Evolutionary conservation across 495 filamentous ascomycete genomes (phyloP).

Genomic region (Xylaria sp.): DNA sequence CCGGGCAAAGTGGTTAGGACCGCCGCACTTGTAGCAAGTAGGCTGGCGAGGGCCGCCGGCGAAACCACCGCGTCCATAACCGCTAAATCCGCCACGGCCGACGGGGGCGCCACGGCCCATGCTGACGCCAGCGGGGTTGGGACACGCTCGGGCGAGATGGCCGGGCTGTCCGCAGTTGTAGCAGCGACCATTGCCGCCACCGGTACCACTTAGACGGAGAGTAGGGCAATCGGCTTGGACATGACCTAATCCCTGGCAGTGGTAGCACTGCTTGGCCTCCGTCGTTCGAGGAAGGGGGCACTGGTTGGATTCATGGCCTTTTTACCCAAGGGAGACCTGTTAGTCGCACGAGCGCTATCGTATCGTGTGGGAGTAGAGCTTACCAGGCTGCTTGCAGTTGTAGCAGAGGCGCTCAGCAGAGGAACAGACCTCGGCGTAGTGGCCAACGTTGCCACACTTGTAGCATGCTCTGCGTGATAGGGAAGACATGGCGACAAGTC

Average conservation of each 20-base stretch:
- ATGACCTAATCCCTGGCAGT: conserved; percentile 97
- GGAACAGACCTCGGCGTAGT: conserved; percentile 98
- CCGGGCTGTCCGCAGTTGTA: conserved; percentile 94
- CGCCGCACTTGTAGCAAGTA: conserved; percentile 99
- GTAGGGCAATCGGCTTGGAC: conserved; percentile 99
- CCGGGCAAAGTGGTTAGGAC: conserved; percentile 97
- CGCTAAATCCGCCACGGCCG: conserved; percentile 72
- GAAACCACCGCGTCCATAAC: conserved; percentile 72
- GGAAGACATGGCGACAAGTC: conserved; percentile 74
- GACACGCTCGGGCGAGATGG: conserved; percentile 89
- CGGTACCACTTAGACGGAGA: conserved; percentile 78
- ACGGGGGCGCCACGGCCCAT: conserved; percentile 70
- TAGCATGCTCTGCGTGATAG: conserved; percentile 98
- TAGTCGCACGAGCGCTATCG: neutral
- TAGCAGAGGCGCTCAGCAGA: conserved; percentile 98
- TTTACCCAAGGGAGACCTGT: conserved; percentile 20
- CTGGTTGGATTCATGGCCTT: conserved; percentile 96
- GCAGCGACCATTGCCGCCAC: conserved; percentile 81
- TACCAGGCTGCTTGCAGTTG: conserved; percentile 98
- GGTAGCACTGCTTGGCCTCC: conserved; percentile 99
- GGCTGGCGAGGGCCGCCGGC: conserved; percentile 77
- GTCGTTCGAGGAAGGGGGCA: conserved; percentile 96
- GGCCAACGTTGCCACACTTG: conserved; percentile 99
- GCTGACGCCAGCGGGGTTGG: conserved; percentile 66
- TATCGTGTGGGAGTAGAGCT: conserved; percentile 28